Conservation (phyloP, 208 protist genomes). For the Leishmania tarentolae region DNA sequence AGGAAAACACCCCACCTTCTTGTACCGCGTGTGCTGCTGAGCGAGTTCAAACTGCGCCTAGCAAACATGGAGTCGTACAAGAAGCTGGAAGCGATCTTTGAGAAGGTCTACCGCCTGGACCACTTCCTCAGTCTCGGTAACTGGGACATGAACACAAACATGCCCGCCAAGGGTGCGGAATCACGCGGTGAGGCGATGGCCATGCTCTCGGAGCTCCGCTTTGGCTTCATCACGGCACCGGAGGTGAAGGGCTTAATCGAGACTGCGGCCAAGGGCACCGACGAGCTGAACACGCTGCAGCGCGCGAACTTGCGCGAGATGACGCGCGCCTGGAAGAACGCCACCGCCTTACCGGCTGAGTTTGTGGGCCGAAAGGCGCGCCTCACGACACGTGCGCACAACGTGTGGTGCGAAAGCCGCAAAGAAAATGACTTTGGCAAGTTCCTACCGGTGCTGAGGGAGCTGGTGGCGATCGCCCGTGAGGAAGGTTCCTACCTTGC, state of each 20-base stretch:
- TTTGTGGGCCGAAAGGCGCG: constrained; percentile 62
- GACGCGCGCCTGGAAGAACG: constrained; percentile 35
- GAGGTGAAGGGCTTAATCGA: constrained; percentile 49
- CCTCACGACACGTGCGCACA: constrained; percentile 56
- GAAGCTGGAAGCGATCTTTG: constrained; percentile 63
- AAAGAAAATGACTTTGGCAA: constrained; percentile 65
- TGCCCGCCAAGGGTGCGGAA: constrained; percentile 72
- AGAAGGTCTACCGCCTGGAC: constrained; percentile 54
- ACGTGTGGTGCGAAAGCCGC: constrained; percentile 72
- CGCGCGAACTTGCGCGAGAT: constrained; percentile 79
- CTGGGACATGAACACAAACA: constrained; percentile 82
- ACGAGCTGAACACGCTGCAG: constrained; percentile 49
- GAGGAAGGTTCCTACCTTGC: constrained; percentile 68
- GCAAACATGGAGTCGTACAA: constrained; percentile 69
- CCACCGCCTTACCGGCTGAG: constrained; percentile 48
- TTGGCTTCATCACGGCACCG: constrained; percentile 54
- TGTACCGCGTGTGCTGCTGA: constrained; percentile 4
- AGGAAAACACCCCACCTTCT: background rate
- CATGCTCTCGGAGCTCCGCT: constrained; percentile 40
- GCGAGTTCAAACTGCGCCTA: background rate
- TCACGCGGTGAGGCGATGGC: constrained; percentile 68
- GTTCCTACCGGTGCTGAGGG: constrained; percentile 73
- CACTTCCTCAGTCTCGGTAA: constrained; percentile 50
- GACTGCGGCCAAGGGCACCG: constrained; percentile 23
- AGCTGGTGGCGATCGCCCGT: constrained; percentile 69